Evolutionary conservation across 139 green algal genomes (phyloP), one percentile per base, ranked within the genome.

Genomic region (Picochlorum sp.): DNA sequence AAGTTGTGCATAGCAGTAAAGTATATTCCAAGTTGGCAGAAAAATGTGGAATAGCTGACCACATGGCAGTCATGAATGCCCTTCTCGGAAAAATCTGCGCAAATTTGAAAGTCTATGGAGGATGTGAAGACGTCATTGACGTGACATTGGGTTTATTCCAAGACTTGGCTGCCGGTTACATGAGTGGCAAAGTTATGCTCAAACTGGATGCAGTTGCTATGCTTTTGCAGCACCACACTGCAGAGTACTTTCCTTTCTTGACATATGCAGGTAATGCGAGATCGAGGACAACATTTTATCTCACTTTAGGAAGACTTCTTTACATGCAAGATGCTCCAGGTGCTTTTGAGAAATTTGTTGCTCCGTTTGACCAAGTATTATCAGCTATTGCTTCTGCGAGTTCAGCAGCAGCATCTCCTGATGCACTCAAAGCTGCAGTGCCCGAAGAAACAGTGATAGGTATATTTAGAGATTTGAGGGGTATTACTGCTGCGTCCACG

Each of bases 1-100:
- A 96, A 73, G 88, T 94, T 31, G 93, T 97, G 82, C 90, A 97
- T 69, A 85, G 77, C 69, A 87, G 70, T 75, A 96, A 95, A 73
- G 90, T 98, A 58, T 98, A 96, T 69, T 67, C 61, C 3, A 62
- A 76, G 25, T 78, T 98, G 41, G 63, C 49, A 1, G 89, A 96
- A 64, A 74, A 77, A 29, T 54, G 93, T 20, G 87, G 86, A 2
- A 55, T 97, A 54, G 65, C 63, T 7, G 89, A 97, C 65, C 88
- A 97, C 74, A 57, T 83, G 8, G 35, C 79, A n/a, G 68, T 76
- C 14, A 43, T 98, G 14, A 85, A 82, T 53, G 65, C 91, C 16
- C 96, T 94, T 67, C 72, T 98, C 14, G 45, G 63, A 31, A 96
- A 95, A 76, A 84, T 98, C 12, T 85, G 73, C 26, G 89, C 73